Conservation (phyloP, 1,284 basidiomycete species). For the Heterobasidion parviporum region DNA sequence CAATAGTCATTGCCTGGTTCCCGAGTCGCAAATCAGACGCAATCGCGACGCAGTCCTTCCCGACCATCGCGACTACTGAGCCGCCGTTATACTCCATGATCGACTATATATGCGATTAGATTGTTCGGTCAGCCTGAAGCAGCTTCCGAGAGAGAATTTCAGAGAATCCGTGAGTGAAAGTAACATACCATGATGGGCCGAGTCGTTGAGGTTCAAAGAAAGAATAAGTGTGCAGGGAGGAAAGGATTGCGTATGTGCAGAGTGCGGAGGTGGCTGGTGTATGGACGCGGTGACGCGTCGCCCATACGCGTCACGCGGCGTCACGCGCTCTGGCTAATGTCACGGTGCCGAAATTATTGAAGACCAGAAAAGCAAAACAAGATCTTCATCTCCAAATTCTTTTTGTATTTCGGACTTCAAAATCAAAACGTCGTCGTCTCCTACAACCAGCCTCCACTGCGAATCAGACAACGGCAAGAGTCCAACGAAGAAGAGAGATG, state of each 20-base stretch:
- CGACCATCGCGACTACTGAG: constrained; percentile 97
- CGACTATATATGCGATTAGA: constrained; percentile 37
- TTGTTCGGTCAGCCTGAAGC: not conserved
- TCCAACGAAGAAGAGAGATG: too few relatives aligned
- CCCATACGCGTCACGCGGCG: not conserved
- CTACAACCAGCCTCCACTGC: too few relatives aligned
- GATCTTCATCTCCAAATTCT: too few relatives aligned
- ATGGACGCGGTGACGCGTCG: not conserved
- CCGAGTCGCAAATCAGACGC: constrained; percentile 93
- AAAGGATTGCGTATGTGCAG: not conserved
- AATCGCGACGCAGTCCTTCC: constrained; percentile 98
- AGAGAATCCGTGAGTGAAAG: not conserved
- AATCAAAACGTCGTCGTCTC: too few relatives aligned
- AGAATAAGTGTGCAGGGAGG: not conserved
- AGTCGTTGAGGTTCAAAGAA: not conserved
- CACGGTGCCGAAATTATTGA: too few relatives aligned
- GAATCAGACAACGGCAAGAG: too few relatives aligned
- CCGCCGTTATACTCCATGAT: constrained; percentile 91
- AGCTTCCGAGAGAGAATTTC: not conserved
- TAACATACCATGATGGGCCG: constrained; percentile 9
- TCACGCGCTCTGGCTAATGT: too few relatives aligned
- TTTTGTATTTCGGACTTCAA: too few relatives aligned
- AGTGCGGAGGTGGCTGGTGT: not conserved
- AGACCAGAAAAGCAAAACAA: too few relatives aligned
- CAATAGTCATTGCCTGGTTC: constrained; percentile 82